phyloP scores from a whole-genome alignment of 106 monocot genomes.

The Iris macrosiphon region DNA sequence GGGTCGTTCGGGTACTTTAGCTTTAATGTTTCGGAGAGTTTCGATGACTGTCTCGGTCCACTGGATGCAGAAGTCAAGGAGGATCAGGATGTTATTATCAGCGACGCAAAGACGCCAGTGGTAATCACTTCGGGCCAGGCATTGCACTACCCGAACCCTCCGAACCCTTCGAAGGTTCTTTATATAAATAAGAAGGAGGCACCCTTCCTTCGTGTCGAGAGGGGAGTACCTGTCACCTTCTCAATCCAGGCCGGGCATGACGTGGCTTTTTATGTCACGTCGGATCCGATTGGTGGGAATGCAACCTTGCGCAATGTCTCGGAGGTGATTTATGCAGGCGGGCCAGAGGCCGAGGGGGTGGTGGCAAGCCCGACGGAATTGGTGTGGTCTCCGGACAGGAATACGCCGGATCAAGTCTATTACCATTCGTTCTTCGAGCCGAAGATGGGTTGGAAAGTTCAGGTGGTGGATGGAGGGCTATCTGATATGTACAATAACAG shows the following conservation, averaged over 20 bases:
- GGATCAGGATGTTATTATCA: conserved; percentile 73
- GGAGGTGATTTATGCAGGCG: conserved; percentile 83
- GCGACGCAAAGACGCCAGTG: conserved; percentile 70
- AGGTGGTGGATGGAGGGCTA: conserved; percentile 94
- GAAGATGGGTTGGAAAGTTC: conserved; percentile 98
- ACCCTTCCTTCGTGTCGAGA: conserved; percentile 76
- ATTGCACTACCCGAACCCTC: conserved; percentile 85
- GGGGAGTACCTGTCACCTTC: conserved; percentile 88
- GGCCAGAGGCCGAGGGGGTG: conserved; percentile 64
- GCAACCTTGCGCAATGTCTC: conserved; percentile 66
- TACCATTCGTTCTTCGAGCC: conserved; percentile 76
- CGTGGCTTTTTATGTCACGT: conserved; percentile 86
- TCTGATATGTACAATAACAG: conserved; percentile 96
- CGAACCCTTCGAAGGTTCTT: conserved; percentile 77
- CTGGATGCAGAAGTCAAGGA: conserved; percentile 89
- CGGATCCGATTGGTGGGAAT: conserved; percentile 93
- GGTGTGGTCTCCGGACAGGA: conserved; percentile 76
- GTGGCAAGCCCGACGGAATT: conserved; percentile 77
- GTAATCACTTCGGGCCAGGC: conserved; percentile 63
- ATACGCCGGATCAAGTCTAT: conserved; percentile 86
- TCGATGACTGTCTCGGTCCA: conserved; percentile 65
- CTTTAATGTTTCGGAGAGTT: conserved; percentile 53
- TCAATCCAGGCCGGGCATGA: conserved; percentile 94
- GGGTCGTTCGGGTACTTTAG: conserved; percentile 51
- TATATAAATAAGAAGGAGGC: conserved; percentile 97